These are phyloP conservation scores for Cutaneotrichosporon cyanovorans DNA, from an alignment of 1,284 basidiomycete species.

Conservation along the genomic window DNA sequence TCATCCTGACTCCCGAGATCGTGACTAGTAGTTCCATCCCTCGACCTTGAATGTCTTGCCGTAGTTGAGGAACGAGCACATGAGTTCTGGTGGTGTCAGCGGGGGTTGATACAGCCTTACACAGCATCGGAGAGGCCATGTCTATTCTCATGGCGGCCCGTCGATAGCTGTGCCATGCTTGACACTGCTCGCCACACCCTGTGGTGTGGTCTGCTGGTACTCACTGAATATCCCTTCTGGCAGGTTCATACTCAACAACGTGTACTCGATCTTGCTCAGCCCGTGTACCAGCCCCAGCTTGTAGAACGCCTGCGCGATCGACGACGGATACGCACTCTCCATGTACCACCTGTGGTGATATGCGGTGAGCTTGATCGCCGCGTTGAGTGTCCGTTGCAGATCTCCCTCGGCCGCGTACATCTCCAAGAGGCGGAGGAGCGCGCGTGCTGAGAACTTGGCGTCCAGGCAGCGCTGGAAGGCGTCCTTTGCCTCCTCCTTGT, in stretches of 20 bases:
- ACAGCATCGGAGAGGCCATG: too few species aligned
- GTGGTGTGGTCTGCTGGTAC: too few species aligned
- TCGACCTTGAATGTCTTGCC: constrained; percentile 37
- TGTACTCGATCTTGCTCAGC: constrained; percentile 87
- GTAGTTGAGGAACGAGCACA: constrained; percentile 32
- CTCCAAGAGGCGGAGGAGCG: constrained; percentile 85
- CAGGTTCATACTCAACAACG: constrained; percentile 81
- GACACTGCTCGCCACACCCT: too few species aligned
- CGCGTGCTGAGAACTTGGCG: constrained; percentile 78
- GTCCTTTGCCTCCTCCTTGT: constrained; percentile 96
- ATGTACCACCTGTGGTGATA: constrained; percentile 68
- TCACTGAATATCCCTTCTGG: constrained; percentile 61
- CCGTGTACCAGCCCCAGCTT: constrained; percentile 91
- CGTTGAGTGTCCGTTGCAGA: constrained; percentile 80
- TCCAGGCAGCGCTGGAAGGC: constrained; percentile 93
- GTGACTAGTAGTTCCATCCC: constrained; percentile 30
- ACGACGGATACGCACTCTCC: constrained; percentile 82
- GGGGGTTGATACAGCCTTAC: constrained; percentile 51
- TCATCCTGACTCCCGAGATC: background rate
- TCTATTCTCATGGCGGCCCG: too few species aligned
- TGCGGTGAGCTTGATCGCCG: constrained; percentile 82
- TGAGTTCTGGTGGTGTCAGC: too few species aligned
- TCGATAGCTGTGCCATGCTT: too few species aligned
- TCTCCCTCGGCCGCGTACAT: constrained; percentile 92
- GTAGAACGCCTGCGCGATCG: constrained; percentile 82